Evolutionary conservation across 75 land plant genomes (phyloP).

Genomic region (Pinus albicaulis): DNA sequence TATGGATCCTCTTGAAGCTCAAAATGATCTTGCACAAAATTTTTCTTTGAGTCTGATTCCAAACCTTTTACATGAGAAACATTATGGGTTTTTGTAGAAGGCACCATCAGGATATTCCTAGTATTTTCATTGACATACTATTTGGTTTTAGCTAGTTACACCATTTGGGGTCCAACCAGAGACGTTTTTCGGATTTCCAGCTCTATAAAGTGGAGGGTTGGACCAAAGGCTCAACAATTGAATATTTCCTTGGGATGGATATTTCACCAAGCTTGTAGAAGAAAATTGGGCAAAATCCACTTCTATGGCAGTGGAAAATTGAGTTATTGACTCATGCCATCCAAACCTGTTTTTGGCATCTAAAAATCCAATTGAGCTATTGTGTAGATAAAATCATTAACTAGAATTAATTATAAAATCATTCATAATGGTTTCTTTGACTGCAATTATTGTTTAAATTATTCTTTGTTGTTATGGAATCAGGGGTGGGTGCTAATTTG

Average conservation of each 20-base stretch:
- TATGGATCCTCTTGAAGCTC: conserved; percentile 78
- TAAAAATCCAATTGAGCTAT: background rate
- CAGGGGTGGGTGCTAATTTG: too few relatives aligned
- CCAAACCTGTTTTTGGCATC: conserved; percentile 4
- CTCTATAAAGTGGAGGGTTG: too few relatives aligned
- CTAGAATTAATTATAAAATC: too few relatives aligned
- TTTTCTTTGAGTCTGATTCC: background rate
- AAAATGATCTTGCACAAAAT: conserved; percentile 26
- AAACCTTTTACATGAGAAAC: conserved; percentile 1
- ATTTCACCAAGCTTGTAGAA: background rate
- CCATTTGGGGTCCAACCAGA: background rate
- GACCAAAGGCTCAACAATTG: background rate
- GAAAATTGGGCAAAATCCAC: background rate
- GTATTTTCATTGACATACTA: background rate
- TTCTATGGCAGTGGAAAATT: background rate
- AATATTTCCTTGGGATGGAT: background rate
- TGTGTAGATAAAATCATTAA: too few relatives aligned
- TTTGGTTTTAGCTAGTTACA: background rate
- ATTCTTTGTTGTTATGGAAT: too few relatives aligned
- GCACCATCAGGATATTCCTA: background rate
- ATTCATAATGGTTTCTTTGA: too few relatives aligned
- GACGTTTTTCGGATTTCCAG: background rate
- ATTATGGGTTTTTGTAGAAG: background rate
- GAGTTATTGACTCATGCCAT: conserved; percentile 5
- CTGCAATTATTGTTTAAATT: too few relatives aligned